Base-by-base conservation (phyloP, 495 filamentous ascomycete genomes). In the Aspergillus sclerotioniger region DNA sequence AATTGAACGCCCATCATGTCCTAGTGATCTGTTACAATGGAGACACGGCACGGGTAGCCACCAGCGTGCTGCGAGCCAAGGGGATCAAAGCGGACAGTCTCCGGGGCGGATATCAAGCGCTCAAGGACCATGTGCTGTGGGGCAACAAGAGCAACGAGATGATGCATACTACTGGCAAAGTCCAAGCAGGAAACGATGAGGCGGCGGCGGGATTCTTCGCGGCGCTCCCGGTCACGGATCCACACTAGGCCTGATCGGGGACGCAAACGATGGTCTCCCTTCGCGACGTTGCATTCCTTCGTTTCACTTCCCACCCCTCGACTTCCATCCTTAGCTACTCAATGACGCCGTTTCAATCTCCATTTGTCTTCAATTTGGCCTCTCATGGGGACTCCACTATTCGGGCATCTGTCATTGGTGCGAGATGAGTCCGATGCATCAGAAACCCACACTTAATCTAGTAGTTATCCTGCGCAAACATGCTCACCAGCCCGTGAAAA, bases 1-100 rank as follows among this genome's bases (percentile, higher is more conserved):
- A 63, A 6, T 63, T 77, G 16, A 49, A 69, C 19, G 45, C 59
- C 8, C 67, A 71, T 44, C 70, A 65, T 51, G 70, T 82, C 49
- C 60, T 83, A 52, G 61, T 84, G 8, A 69, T 83, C 32, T 83
- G 80, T 57, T 79, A 82, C 46, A 71, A 81, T 54, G 82, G 82
- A 7, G 79, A 84, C 46, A 79, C 77, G 16, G 77, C 79, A 28
- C 70, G 79, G 32, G 70, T 84, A 31, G 81, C 76, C n/a, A 77
- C 80, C 12, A 79, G 77, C 57, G 76, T 81, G 29, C 67, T 84
- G 45, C 70, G 81, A 43, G 78, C 77, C 3, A 77, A 77, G 55
- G 77, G 76, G 0, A 62, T 80, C 29, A 74, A 80, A 59, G 80
- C 78, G 3, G 77, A 78, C 17, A 82, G 77, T 57, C 63, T 83